Conservation (phyloP, 805 yeast species). For the Wickerhamomyces queroliae region DNA sequence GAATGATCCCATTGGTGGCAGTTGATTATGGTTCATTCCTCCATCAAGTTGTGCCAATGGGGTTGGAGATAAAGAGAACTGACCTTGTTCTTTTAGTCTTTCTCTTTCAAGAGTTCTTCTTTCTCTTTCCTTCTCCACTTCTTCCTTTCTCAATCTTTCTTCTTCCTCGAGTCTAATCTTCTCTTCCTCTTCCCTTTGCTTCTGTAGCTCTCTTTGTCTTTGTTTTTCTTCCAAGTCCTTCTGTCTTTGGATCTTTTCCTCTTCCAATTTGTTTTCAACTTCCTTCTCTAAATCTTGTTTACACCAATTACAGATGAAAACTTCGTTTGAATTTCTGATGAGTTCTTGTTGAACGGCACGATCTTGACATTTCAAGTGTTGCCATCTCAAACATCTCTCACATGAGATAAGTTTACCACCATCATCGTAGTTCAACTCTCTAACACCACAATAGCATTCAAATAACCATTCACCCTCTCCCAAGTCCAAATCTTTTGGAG, state of each 20-base stretch:
- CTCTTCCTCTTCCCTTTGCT: slow-evolving; percentile 12
- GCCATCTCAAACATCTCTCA: slow-evolving; percentile 32
- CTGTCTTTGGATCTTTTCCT: slow-evolving; percentile 13
- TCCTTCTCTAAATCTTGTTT: slow-evolving; percentile 20
- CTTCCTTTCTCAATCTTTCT: slow-evolving; percentile 13
- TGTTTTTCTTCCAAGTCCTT: slow-evolving; percentile 16
- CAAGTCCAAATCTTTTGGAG: slow-evolving; percentile 27
- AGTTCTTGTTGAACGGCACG: slow-evolving; percentile 21
- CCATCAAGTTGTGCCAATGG: neutral
- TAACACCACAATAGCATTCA: slow-evolving; percentile 32
- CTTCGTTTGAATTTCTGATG: slow-evolving; percentile 20
- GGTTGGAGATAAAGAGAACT: neutral
- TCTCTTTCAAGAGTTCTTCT: slow-evolving; percentile 20
- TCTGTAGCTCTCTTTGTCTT: slow-evolving; percentile 17
- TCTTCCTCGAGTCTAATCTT: slow-evolving; percentile 12
- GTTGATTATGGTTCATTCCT: neutral
- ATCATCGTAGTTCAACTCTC: slow-evolving; percentile 29
- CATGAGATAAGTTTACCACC: slow-evolving; percentile 29
- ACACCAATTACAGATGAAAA: slow-evolving; percentile 24
- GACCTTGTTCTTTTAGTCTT: slow-evolving; percentile 6
- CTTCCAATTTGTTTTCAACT: slow-evolving; percentile 14
- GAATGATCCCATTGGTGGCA: neutral
- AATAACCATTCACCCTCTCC: slow-evolving; percentile 32
- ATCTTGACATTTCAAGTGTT: slow-evolving; percentile 30
- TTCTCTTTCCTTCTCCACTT: slow-evolving; percentile 17